Evolutionary conservation across 2,329 filamentous ascomycete genomes (phyloP).

Genomic region (Talaromyces sp.): DNA sequence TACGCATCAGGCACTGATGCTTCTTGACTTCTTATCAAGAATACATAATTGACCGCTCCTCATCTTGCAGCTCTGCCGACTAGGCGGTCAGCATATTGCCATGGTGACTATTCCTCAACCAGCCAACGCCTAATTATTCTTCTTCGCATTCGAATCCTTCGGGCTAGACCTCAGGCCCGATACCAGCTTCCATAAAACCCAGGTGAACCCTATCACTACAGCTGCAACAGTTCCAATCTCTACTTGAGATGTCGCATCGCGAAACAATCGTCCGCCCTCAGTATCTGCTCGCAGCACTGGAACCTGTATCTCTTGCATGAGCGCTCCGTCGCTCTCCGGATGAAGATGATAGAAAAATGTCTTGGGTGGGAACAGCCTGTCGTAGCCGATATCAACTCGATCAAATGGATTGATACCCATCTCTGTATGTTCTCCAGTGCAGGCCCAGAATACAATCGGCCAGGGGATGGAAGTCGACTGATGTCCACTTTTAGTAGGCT

Average conservation of each 20-base stretch:
- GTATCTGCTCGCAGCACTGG: slow-evolving; percentile 62
- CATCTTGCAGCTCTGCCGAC: background rate
- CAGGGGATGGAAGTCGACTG: slow-evolving; percentile 63
- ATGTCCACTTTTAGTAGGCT: slow-evolving; percentile 57
- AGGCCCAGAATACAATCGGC: slow-evolving; percentile 89
- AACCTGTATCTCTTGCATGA: slow-evolving; percentile 58
- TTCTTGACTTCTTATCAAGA: background rate
- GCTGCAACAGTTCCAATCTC: slow-evolving; percentile 56
- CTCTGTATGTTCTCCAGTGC: slow-evolving; percentile 60
- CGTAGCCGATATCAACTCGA: slow-evolving; percentile 77
- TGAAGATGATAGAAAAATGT: slow-evolving; percentile 81
- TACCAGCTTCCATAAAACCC: slow-evolving; percentile 62
- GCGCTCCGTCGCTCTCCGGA: slow-evolving; percentile 20
- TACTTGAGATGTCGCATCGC: slow-evolving; percentile 37
- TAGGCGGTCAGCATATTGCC: background rate
- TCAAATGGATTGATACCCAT: slow-evolving; percentile 82
- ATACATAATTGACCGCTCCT: background rate
- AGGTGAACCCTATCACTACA: slow-evolving; percentile 64
- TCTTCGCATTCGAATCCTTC: background rate
- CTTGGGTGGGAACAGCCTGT: slow-evolving; percentile 68
- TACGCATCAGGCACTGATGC: background rate
- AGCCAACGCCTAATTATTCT: background rate
- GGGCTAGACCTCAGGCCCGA: slow-evolving; percentile 24
- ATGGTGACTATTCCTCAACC: background rate
- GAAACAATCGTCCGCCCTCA: slow-evolving; percentile 39